Conservation (phyloP, 2,329 filamentous ascomycete genomes). For the Apiospora koreana region DNA sequence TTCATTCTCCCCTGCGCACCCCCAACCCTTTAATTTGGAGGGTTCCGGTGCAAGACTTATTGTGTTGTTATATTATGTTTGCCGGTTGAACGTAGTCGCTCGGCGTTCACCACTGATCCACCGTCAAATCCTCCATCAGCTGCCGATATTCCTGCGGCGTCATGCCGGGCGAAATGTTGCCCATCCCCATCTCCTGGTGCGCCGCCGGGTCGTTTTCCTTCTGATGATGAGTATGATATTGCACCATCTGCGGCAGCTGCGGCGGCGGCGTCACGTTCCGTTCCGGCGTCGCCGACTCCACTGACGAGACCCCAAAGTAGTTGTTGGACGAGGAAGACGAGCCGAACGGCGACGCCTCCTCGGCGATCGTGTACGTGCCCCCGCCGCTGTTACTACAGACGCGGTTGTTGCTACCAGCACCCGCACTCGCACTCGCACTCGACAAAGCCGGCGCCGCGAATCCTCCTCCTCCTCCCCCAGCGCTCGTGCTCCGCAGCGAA, state of each 20-base stretch:
- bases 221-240: background rate
- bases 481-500: background rate
- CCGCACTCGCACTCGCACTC: too few relatives aligned
- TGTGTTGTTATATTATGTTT: background rate
- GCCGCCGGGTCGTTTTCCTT: background rate
- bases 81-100: background rate
- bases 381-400: background rate
- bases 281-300: background rate
- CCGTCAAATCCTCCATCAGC: background rate
- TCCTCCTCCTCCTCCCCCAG: too few relatives aligned
- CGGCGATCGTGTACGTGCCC: background rate
- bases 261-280: background rate
- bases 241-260: background rate
- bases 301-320: background rate
- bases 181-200: too few relatives aligned
- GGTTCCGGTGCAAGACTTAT: background rate
- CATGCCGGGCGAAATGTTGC: background rate
- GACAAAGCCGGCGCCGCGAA: too few relatives aligned
- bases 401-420: too few relatives aligned
- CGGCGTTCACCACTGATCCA: background rate
- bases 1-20: background rate
- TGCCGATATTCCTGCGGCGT: background rate
- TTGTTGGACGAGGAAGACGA: background rate
- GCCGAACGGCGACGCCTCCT: background rate
- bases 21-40: background rate